phyloP scores from a whole-genome alignment of 768 basidiomycete genomes.

The Steccherinum ochraceum region DNA sequence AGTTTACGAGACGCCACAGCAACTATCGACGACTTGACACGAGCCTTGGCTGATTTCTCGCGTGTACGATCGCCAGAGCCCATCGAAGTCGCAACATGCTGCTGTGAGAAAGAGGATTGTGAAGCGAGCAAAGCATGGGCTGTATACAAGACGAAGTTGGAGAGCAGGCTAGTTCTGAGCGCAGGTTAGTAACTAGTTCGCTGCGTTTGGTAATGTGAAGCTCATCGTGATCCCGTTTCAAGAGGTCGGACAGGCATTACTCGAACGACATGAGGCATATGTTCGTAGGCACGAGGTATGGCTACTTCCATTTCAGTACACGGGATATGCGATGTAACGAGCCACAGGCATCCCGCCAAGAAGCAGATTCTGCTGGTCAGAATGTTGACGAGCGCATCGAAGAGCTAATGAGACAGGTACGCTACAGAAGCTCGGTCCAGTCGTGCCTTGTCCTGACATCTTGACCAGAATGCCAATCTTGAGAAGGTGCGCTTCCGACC shows the following conservation, averaged over 20 bases:
- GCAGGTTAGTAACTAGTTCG: constrained; percentile 59
- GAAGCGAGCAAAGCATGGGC: constrained; percentile 60
- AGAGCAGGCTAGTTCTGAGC: constrained; percentile 73
- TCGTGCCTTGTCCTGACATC: neutral
- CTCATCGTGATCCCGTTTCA: constrained; percentile 2
- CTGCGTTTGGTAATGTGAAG: too few relatives aligned
- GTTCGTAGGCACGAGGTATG: constrained; percentile 65
- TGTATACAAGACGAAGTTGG: constrained; percentile 60
- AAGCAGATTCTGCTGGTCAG: constrained; percentile 9
- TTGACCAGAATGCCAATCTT: constrained; percentile 20
- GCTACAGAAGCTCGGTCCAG: neutral
- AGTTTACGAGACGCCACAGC: constrained; percentile 26
- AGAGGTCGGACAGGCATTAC: constrained; percentile 89
- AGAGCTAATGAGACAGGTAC: constrained; percentile 20
- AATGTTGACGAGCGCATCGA: constrained; percentile 22
- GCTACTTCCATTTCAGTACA: too few relatives aligned
- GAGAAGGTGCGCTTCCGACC: constrained; percentile 16
- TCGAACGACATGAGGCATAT: constrained; percentile 84
- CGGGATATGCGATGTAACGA: too few relatives aligned
- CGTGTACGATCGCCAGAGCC: constrained; percentile 71
- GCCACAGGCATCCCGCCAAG: too few relatives aligned
- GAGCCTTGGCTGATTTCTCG: constrained; percentile 67
- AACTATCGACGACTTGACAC: constrained; percentile 76
- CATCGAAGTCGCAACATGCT: constrained; percentile 45
- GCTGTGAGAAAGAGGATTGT: constrained; percentile 62